A percentile compares a stretch with the other conserved stretches of the same genome.
These are phyloP conservation scores for Discostella pseudostelligera DNA, from an alignment of 108 stramenopile genomes.

Conservation along the genomic window DNA sequence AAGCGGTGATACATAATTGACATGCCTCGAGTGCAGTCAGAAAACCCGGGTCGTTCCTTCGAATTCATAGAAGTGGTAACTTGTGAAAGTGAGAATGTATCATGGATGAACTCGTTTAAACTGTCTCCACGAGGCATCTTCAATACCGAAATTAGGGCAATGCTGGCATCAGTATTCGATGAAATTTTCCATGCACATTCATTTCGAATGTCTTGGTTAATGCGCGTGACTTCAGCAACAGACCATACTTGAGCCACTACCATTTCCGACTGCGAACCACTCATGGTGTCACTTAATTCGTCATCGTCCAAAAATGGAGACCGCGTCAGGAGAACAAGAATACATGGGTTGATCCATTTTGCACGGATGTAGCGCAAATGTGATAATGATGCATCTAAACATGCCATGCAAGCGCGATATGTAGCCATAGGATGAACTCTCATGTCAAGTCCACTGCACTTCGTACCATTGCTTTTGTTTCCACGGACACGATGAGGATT, in stretches of 20 bases:
- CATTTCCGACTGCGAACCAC: constrained; percentile 9
- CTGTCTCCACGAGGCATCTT: constrained; percentile 29
- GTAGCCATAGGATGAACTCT: constrained; percentile 5
- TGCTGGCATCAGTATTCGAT: neutral
- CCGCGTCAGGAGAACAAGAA: constrained; percentile 37
- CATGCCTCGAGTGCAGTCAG: constrained; percentile 20
- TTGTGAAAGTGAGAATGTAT: constrained; percentile 15
- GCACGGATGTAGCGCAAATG: constrained; percentile 26
- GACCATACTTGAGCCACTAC: constrained; percentile 42
- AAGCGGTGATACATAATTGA: constrained; percentile 26
- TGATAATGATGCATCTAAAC: neutral
- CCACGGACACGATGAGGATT: neutral
- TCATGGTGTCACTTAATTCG: neutral
- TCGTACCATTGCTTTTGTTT: neutral
- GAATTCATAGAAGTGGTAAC: neutral
- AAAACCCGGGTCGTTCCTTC: neutral
- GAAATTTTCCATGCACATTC: neutral
- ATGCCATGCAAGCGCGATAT: constrained; percentile 5
- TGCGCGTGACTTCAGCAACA: constrained; percentile 11
- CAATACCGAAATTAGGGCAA: constrained; percentile 31
- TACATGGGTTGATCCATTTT: constrained; percentile 30
- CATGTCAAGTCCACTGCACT: constrained; percentile 9
- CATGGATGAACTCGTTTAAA: constrained; percentile 23
- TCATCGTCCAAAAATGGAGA: constrained; percentile 27
- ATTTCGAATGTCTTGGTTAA: constrained; percentile 1